A percentile compares a stretch with the other conserved stretches of the same genome.
Conservation (phyloP, 805 yeast species). For the Kazachstania taianensis region DNA sequence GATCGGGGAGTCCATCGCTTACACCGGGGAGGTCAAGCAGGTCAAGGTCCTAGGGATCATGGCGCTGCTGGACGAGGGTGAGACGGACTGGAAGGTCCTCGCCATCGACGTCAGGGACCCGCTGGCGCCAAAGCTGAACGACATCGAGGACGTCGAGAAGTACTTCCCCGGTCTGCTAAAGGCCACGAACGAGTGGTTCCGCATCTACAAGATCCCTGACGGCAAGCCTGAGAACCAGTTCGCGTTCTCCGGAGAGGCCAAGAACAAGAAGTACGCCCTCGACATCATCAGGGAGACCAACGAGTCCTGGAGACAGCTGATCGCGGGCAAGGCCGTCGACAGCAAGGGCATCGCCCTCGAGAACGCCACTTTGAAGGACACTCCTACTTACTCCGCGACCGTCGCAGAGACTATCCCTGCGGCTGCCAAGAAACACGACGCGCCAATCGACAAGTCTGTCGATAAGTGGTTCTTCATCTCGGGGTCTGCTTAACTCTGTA, state of each 20-base stretch:
- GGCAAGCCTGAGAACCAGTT: slow-evolving; percentile 95
- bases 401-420: slow-evolving; percentile 49
- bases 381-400: slow-evolving; percentile 44
- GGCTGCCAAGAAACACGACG: slow-evolving; percentile 66
- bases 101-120: slow-evolving; percentile 85
- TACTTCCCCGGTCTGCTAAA: slow-evolving; percentile 88
- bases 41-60: slow-evolving; percentile 90
- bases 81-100: slow-evolving; percentile 85
- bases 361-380: slow-evolving; percentile 57
- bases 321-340: slow-evolving; percentile 51
- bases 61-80: slow-evolving; percentile 91
- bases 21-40: slow-evolving; percentile 68
- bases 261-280: slow-evolving; percentile 76
- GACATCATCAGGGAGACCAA: slow-evolving; percentile 74
- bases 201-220: slow-evolving; percentile 94
- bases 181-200: slow-evolving; percentile 96
- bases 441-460: slow-evolving; percentile 90
- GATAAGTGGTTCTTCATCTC: slow-evolving; percentile 99
- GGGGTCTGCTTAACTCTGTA: slow-evolving; percentile 43
- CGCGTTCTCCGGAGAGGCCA: slow-evolving; percentile 93
- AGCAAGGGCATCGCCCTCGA: slow-evolving; percentile 61
- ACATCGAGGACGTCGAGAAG: slow-evolving; percentile 82
- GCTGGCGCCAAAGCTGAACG: slow-evolving; percentile 75
- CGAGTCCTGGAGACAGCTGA: slow-evolving; percentile 73
- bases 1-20: slow-evolving; percentile 57